Evolutionary conservation across 495 filamentous ascomycete genomes (phyloP).

Genomic region (Penicillium ucsense): DNA sequence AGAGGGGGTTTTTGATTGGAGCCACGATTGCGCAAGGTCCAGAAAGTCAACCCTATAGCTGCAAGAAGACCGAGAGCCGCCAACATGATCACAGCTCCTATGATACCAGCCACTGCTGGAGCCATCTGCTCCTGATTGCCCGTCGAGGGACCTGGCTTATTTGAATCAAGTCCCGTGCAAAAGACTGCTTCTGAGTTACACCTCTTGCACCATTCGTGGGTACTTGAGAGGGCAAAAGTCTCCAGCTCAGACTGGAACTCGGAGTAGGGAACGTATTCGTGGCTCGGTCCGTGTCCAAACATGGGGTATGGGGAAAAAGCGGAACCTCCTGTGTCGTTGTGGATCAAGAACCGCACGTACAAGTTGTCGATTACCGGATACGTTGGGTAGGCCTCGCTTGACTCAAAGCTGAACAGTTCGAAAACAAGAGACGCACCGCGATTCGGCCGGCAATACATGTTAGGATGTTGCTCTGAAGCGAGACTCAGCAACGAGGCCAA

Average conservation of each 20-base stretch:
- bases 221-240: slow-evolving; percentile 49
- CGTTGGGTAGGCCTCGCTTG: slow-evolving; percentile 24
- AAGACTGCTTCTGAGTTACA: slow-evolving; percentile 55
- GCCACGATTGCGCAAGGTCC: slow-evolving; percentile 26
- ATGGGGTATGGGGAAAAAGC: slow-evolving; percentile 51
- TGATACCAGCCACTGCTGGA: slow-evolving; percentile 44
- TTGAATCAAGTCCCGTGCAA: slow-evolving; percentile 38
- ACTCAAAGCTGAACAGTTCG: slow-evolving; percentile 59
- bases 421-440: slow-evolving; percentile 62
- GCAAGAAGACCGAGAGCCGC: slow-evolving; percentile 19
- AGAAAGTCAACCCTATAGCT: slow-evolving; percentile 27
- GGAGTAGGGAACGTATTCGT: slow-evolving; percentile 45
- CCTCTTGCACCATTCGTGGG: slow-evolving; percentile 55
- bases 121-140: slow-evolving; percentile 10
- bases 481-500: slow-evolving; percentile 65
- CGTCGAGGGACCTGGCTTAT: background rate
- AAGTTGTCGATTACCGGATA: slow-evolving; percentile 50
- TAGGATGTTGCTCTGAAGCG: slow-evolving; percentile 32
- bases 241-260: slow-evolving; percentile 53
- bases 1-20: slow-evolving; percentile 14
- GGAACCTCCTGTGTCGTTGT: slow-evolving; percentile 57
- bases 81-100: slow-evolving; percentile 40
- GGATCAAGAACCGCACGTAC: slow-evolving; percentile 65
- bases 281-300: slow-evolving; percentile 47
- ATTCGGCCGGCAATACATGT: slow-evolving; percentile 62